These are phyloP conservation scores for Alternaria infectoria DNA, from an alignment of 2,329 filamentous ascomycete genomes.

Conservation along the genomic window DNA sequence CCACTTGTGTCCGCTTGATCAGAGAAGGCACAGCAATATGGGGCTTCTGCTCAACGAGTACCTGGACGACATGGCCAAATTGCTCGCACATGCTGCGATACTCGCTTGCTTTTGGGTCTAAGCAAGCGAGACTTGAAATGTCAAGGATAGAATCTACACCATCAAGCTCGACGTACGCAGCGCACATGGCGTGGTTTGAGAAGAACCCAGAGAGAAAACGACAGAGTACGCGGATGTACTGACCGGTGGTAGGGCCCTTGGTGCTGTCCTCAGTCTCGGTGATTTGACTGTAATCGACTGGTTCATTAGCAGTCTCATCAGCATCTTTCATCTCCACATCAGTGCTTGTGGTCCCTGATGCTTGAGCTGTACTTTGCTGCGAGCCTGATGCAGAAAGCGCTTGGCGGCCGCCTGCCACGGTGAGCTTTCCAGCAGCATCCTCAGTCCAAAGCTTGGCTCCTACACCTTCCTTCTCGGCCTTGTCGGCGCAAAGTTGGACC, in stretches of 20 bases:
- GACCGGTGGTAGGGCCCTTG: slow-evolving; percentile 62
- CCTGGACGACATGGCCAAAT: slow-evolving; percentile 75
- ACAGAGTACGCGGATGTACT: slow-evolving; percentile 76
- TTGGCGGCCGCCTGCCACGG: slow-evolving; percentile 64
- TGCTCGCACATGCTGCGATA: slow-evolving; percentile 66
- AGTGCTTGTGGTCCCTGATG: slow-evolving; percentile 16
- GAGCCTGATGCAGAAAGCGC: slow-evolving; percentile 47
- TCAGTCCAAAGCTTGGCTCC: slow-evolving; percentile 79
- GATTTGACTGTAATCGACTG: slow-evolving; percentile 46
- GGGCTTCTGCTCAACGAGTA: slow-evolving; percentile 80
- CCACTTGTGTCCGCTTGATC: slow-evolving; percentile 73
- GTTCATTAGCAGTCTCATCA: slow-evolving; percentile 17
- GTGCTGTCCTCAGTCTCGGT: slow-evolving; percentile 58
- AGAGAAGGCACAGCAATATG: slow-evolving; percentile 83
- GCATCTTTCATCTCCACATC: slow-evolving; percentile 71
- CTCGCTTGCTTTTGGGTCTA: slow-evolving; percentile 75
- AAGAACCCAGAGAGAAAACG: slow-evolving; percentile 82
- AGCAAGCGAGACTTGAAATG: slow-evolving; percentile 79
- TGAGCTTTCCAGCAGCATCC: slow-evolving; percentile 62
- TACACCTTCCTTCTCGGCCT: slow-evolving; percentile 71
- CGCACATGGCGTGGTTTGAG: slow-evolving; percentile 73
- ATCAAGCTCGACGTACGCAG: slow-evolving; percentile 75
- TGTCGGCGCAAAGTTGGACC: slow-evolving; percentile 72
- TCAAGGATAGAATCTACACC: slow-evolving; percentile 86
- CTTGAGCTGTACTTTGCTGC: slow-evolving; percentile 42